Conservation (phyloP, 306 rosid species). For the Cyamopsis tetragonoloba region DNA sequence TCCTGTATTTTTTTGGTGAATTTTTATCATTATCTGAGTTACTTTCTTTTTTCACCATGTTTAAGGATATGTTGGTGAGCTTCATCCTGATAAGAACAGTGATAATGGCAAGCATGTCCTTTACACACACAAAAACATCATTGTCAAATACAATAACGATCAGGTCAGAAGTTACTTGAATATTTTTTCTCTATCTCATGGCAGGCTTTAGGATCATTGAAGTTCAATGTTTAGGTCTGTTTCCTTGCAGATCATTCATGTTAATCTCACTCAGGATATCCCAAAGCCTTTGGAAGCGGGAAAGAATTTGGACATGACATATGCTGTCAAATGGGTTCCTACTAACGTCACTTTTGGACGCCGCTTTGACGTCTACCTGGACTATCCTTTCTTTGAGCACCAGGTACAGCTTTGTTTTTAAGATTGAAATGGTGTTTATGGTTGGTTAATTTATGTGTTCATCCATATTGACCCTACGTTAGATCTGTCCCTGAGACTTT, state of each 20-base stretch:
- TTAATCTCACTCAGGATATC: conserved; percentile 78
- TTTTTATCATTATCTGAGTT: conserved; percentile 10
- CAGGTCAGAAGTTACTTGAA: conserved; percentile 64
- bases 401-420: conserved; percentile 49
- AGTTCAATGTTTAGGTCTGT: conserved; percentile 23
- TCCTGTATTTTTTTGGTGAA: conserved; percentile 11
- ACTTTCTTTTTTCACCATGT: conserved; percentile 17
- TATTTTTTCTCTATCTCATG: not conserved
- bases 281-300: conserved; percentile 78
- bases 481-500: conserved; percentile 19
- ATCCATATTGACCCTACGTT: not conserved
- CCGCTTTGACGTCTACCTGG: conserved; percentile 96
- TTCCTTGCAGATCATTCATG: conserved; percentile 79
- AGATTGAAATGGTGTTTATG: not conserved
- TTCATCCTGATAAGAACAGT: conserved; percentile 76
- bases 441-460: conserved; percentile 15
- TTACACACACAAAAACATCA: conserved; percentile 76
- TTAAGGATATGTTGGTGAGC: conserved; percentile 91
- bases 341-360: conserved; percentile 79
- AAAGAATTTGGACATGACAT: conserved; percentile 68
- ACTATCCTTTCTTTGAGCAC: conserved; percentile 96
- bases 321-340: conserved; percentile 79
- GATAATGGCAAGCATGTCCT: conserved; percentile 85
- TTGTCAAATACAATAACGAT: conserved; percentile 77
- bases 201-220: conserved; percentile 11